Evolutionary conservation across 1,284 basidiomycete genomes (phyloP).

Genomic region (Fistulinella cinereoalba): DNA sequence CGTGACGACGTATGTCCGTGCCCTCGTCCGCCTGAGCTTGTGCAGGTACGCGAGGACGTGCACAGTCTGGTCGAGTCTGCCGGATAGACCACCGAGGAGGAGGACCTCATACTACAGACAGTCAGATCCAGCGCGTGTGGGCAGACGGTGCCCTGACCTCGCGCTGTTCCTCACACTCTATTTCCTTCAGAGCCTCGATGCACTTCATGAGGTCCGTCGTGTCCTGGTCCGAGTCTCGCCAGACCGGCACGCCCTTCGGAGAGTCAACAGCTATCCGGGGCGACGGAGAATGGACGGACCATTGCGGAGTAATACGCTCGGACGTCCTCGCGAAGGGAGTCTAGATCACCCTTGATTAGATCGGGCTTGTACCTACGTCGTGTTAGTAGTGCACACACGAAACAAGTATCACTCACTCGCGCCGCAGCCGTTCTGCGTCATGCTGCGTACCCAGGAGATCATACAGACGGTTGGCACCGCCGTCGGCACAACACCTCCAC

Average conservation of each 20-base stretch:
- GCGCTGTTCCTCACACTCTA: conserved; percentile 39
- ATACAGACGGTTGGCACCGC: conserved; percentile 87
- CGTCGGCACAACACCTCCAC: conserved; percentile 85
- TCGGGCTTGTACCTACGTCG: conserved; percentile 68
- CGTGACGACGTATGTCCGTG: conserved; percentile 73
- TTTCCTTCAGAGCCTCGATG: conserved; percentile 60
- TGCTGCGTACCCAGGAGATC: conserved; percentile 48
- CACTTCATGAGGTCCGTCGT: conserved; percentile 97
- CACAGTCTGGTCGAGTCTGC: conserved; percentile 91
- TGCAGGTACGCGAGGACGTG: conserved; percentile 86
- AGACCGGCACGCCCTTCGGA: conserved; percentile 62
- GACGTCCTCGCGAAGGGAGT: conserved; percentile 81
- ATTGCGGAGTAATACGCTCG: conserved; percentile 60
- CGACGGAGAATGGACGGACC: conserved; percentile 38
- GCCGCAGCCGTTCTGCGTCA: conserved; percentile 23
- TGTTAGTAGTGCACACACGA: not conserved
- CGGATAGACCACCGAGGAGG: conserved; percentile 85
- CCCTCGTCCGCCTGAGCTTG: conserved; percentile 67
- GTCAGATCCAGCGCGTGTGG: not conserved
- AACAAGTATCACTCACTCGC: conserved; percentile 25
- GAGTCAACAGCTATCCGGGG: not conserved
- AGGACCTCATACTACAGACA: conserved; percentile 46
- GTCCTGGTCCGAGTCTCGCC: conserved; percentile 72
- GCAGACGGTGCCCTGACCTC: conserved; percentile 30
- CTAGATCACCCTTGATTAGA: conserved; percentile 91